phyloP scores from a whole-genome alignment of 2,329 filamentous ascomycete species.

The Stagonosporopsis rhizophila region DNA sequence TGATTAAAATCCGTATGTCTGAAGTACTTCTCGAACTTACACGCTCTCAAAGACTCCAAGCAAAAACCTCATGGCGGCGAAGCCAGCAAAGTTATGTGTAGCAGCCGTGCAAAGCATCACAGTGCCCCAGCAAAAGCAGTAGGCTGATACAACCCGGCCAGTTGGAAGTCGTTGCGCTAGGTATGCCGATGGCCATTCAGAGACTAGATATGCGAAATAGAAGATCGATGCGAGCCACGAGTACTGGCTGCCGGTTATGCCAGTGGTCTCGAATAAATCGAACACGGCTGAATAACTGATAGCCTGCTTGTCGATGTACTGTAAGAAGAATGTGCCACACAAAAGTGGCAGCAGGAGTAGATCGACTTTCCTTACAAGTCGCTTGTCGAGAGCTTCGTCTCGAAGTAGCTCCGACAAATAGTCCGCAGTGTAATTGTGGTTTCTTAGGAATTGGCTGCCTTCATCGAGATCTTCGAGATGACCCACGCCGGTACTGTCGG shows the following conservation, averaged over 20 bases:
- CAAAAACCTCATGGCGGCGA: slow-evolving; percentile 29
- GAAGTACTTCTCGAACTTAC: too few relatives aligned
- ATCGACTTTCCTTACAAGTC: slow-evolving; percentile 57
- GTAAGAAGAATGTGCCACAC: slow-evolving; percentile 58
- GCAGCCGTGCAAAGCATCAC: slow-evolving; percentile 33
- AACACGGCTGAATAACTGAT: slow-evolving; percentile 64
- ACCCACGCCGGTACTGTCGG: slow-evolving; percentile 16
- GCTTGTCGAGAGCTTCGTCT: slow-evolving; percentile 49
- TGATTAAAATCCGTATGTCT: too few relatives aligned
- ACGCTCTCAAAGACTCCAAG: slow-evolving; percentile 32
- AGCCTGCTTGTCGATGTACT: slow-evolving; percentile 65
- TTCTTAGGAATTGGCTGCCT: slow-evolving; percentile 57
- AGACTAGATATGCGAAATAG: slow-evolving; percentile 54
- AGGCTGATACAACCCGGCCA: slow-evolving; percentile 39
- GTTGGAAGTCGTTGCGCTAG: slow-evolving; percentile 44
- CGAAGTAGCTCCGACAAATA: slow-evolving; percentile 55
- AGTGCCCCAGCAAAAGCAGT: slow-evolving; percentile 28
- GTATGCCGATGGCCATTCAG: slow-evolving; percentile 30
- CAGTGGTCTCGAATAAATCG: slow-evolving; percentile 60
- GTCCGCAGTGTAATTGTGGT: slow-evolving; percentile 55
- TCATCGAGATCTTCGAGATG: slow-evolving; percentile 55
- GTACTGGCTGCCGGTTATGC: slow-evolving; percentile 58
- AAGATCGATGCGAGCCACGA: slow-evolving; percentile 63
- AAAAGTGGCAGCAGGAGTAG: slow-evolving; percentile 60
- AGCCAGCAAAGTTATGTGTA: slow-evolving; percentile 28